Evolutionary conservation across 352 stramenopile species (phyloP), one percentile per base, ranked within the genome.

Genomic region (Phytophthora sojae): DNA sequence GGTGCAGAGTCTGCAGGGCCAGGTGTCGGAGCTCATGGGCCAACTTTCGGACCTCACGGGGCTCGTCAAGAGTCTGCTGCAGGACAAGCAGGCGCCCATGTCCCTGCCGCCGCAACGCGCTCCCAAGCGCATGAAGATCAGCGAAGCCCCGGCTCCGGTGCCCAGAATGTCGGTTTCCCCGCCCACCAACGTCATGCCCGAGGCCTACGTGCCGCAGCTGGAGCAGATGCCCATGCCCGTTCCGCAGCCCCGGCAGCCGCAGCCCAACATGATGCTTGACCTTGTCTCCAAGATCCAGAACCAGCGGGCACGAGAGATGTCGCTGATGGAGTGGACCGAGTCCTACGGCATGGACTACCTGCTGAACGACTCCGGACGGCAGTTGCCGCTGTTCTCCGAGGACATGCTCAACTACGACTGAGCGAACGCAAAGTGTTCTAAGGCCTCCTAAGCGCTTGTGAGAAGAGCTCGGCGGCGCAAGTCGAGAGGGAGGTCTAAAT

Each of bases 331-430:
- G 73, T 94, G 87, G 83, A 92, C 87, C 2, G 86, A 94, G 61
- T 80, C 81, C 3, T 92, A 91, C 57, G 85, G 85, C 56, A 93
- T 94, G 79, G 87, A 93, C 69, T 93, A 85, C 60, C 79, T 93
- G n/a, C 72, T 91, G 17, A 92, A 89, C 73, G 85, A 94, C 51
- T 65, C 69, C 25, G 76, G 73, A 23, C 79, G 85, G 1, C 69
- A 73, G 1, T 67, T 91, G 23, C 85, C 85, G 26, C 72, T 94
- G 29, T 94, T 93, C 30, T 65, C 70, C 1, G 87, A 91, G 39
- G 85, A 89, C 17, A 71, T 83, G 69, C 67, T 81, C 19, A 80
- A 68, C 49, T 93, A 91, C 44, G 80, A 93, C 15, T 91, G 74
- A 83, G 64, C 21, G 47, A 51, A 30, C 45, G 44, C 29, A 56